Evolutionary conservation across 2,329 filamentous ascomycete genomes (phyloP), one percentile per base, ranked within the genome.

Genomic region (Gnomoniopsis sp.): DNA sequence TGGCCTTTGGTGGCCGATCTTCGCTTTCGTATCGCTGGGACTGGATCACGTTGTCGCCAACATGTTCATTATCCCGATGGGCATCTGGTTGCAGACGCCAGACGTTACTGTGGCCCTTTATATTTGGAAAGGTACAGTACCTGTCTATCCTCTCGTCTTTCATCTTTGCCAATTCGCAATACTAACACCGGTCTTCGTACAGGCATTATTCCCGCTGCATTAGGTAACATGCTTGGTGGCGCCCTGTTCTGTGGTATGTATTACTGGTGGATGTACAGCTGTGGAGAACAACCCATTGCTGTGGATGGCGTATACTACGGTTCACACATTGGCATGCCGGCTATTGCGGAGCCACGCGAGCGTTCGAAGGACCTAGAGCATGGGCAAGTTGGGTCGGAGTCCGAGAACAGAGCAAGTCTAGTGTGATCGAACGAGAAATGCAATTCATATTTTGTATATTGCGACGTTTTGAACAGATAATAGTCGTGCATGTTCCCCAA

Each of bases 21-120:
- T 82, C 57, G 77, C 77, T 1, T 85, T 84, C 62, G 80, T 84
- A 0, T 75, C 75, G 1, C 70, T 82, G 0, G 79, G 77, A 0
- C 74, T 83, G 2, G 81, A 85, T 58, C 82, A 85, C 70, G 80
- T 83, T 47, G 75, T 84, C 17, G 81, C 81, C 23, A 84, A 84
- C 61, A 83, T 83, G 80, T 81, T 78, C 38, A 79, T 81, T 55
- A 73, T 79, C 36, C 79, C 81, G 0, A 65, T 82, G 49, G 79
- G 72, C 0, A 82, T 85, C 38, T 85, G 75, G 70, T 66, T 79
- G 0, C 69, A 72, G 0, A 72, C 78, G 0, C 74, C 77, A 0
- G 69, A 70, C 0, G 70, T 84, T 22, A 75, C 69, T 0, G 74
- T 81, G 0, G 72, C 75, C 0, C 70, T 82, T 44, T 85, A 84